phyloP scores from a whole-genome alignment of 768 basidiomycete genomes.

The Mycena filopes region DNA sequence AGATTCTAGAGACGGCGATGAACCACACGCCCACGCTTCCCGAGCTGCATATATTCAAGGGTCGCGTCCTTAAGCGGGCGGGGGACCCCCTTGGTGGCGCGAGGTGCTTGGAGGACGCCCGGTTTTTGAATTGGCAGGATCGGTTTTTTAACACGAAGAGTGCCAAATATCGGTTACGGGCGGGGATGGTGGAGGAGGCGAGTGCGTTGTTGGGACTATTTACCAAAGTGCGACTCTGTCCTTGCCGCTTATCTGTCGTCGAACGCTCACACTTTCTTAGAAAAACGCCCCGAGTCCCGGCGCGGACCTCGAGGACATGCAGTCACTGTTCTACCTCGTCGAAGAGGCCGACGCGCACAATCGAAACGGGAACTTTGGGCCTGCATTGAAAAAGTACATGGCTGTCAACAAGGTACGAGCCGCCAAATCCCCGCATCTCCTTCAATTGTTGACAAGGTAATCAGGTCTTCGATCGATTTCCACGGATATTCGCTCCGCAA shows the following conservation, averaged over 20 bases:
- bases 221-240: constrained; percentile 78
- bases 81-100: constrained; percentile 86
- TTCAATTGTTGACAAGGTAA: background rate
- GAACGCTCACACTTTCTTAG: constrained; percentile 52
- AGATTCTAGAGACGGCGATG: constrained; percentile 72
- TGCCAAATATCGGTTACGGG: constrained; percentile 90
- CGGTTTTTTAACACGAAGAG: constrained; percentile 94
- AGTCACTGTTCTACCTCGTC: constrained; percentile 85
- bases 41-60: constrained; percentile 86
- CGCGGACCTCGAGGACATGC: constrained; percentile 94
- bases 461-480: constrained; percentile 87
- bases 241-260: background rate
- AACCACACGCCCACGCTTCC: constrained; percentile 94
- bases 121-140: constrained; percentile 91
- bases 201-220: constrained; percentile 82
- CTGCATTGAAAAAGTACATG: constrained; percentile 89
- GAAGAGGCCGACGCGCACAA: constrained; percentile 84
- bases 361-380: constrained; percentile 70
- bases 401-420: constrained; percentile 73
- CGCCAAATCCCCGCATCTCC: background rate
- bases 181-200: constrained; percentile 83
- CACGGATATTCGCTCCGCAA: constrained; percentile 94
- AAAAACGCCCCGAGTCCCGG: constrained; percentile 85
- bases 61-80: constrained; percentile 84
- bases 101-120: constrained; percentile 79